Base-by-base conservation (phyloP, 169 alveolate genomes). In the Plasmodium inui region DNA sequence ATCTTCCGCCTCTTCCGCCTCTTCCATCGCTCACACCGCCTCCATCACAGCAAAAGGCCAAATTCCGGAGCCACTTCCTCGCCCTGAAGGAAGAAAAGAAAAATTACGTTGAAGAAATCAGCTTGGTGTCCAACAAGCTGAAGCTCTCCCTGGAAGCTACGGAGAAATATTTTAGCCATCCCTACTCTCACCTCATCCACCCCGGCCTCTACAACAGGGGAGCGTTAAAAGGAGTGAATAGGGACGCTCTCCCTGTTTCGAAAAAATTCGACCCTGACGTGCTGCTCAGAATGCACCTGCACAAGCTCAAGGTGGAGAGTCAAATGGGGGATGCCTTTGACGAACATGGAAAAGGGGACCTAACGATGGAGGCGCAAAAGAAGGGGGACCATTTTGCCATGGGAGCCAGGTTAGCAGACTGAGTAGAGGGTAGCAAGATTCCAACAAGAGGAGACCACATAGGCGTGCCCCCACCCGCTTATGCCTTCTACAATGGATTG, bases 71-170 rank as follows among this genome's bases (percentile, higher is more conserved):
- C 37, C 61, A 44, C 50, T 86, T 86, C 37, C 30, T 37, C 28
- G 71, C 14, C 70, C 61, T 86, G 80, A 86, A 86, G 70, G 81
- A 86, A 50, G 93, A 86, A 55, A 86, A 76, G 44, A 8, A 76
- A 9, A 74, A 32, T 44, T 86, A 57, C 80, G 30, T 70, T 1
- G 71, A 86, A 14, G 93, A 86, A 86, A 86, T 86, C 3, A 44
- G 53, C 28, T 73, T 74, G 30, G 4, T 86, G 17, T 32, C 80
- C 79, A 86, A 53, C 81, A 86, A 74, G 5, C 85, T 86, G 28
- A 86, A 76, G 81, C 19, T 55, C 19, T 73, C 86, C 3, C 17
- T 86, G 39, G 86, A 86, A 37, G 86, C 67, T 5, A 53, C 81
- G 41, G 85, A 86, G 32, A 57, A 76, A 53, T 86, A 86, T 76